phyloP scores from a whole-genome alignment of 2,329 filamentous ascomycete species.

The Aspergillus carbonarius region DNA sequence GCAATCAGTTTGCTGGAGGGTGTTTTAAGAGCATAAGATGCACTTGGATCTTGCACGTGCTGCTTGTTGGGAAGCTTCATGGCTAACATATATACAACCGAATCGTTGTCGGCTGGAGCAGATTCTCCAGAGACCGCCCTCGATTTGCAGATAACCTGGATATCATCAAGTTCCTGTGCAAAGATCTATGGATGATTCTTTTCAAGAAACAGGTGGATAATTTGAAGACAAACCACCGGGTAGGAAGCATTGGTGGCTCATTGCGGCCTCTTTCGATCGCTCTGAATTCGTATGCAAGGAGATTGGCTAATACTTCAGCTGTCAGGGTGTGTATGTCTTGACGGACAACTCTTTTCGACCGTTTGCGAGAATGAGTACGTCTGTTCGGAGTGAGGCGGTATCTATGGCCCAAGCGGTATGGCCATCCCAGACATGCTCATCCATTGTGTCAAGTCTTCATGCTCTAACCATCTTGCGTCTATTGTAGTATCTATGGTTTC shows the following conservation, averaged over 20 bases:
- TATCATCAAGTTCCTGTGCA: conserved; percentile 97
- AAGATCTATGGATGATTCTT: conserved; percentile 92
- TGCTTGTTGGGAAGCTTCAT: not conserved
- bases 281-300: not conserved
- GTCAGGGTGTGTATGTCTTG: conserved; percentile 86
- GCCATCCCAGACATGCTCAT: not conserved
- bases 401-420: conserved; percentile 75
- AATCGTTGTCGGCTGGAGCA: conserved; percentile 14
- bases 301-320: conserved; percentile 3
- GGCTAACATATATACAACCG: not conserved
- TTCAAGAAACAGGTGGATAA: conserved; percentile 99
- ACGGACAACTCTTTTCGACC: conserved; percentile 92
- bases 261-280: not conserved
- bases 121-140: conserved; percentile 64
- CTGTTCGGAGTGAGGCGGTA: conserved; percentile 70
- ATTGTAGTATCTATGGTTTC: conserved; percentile 84
- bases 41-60: not conserved
- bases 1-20: not conserved
- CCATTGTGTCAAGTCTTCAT: not conserved
- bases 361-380: conserved; percentile 83
- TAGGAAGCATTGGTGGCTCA: conserved; percentile 41
- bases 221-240: conserved; percentile 93
- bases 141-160: conserved; percentile 91
- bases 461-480: conserved; percentile 1
- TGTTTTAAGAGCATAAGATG: not conserved